Conservation (phyloP, 2,329 filamentous ascomycete genomes). For the Samsoniella hepiali region DNA sequence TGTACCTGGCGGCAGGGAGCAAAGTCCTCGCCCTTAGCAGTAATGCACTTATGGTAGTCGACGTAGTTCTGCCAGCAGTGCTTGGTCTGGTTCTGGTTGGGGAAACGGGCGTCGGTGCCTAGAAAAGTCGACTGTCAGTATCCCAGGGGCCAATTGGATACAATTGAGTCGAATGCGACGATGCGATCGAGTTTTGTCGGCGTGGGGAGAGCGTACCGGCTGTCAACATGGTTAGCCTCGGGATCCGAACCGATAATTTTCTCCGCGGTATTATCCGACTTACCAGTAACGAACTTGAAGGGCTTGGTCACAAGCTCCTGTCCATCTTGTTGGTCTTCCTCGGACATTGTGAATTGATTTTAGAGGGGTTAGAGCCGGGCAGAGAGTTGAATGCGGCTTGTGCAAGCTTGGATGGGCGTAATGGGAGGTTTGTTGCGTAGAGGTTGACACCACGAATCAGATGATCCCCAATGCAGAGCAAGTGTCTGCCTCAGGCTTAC, state of each 20-base stretch:
- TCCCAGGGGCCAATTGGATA: not conserved
- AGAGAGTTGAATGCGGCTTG: constrained; percentile 34
- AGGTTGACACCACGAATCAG: constrained; percentile 40
- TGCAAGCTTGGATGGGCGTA: constrained; percentile 31
- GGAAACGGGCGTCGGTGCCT: constrained; percentile 99
- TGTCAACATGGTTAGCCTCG: constrained; percentile 43
- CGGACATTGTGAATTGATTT: constrained; percentile 71
- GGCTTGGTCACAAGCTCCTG: constrained; percentile 85
- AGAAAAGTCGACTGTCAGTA: constrained; percentile 19
- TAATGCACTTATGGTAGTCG: constrained; percentile 99
- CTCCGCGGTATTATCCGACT: constrained; percentile 43
- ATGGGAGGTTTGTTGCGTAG: constrained; percentile 34
- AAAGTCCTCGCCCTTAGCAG: constrained; percentile 98
- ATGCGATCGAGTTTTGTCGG: constrained; percentile 22
- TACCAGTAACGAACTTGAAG: constrained; percentile 99
- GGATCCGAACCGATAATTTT: constrained; percentile 30
- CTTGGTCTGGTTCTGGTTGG: constrained; percentile 97
- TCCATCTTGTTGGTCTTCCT: constrained; percentile 71
- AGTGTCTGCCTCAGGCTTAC: constrained; percentile 39
- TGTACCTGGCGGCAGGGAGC: constrained; percentile 91
- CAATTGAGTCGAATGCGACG: constrained; percentile 30
- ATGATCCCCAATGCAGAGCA: constrained; percentile 37
- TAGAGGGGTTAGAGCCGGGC: constrained; percentile 24
- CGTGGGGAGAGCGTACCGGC: constrained; percentile 39
- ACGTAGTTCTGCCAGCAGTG: constrained; percentile 99